phyloP scores from a whole-genome alignment of 2,329 filamentous ascomycete genomes.

The Sarocladiaceae sp. region DNA sequence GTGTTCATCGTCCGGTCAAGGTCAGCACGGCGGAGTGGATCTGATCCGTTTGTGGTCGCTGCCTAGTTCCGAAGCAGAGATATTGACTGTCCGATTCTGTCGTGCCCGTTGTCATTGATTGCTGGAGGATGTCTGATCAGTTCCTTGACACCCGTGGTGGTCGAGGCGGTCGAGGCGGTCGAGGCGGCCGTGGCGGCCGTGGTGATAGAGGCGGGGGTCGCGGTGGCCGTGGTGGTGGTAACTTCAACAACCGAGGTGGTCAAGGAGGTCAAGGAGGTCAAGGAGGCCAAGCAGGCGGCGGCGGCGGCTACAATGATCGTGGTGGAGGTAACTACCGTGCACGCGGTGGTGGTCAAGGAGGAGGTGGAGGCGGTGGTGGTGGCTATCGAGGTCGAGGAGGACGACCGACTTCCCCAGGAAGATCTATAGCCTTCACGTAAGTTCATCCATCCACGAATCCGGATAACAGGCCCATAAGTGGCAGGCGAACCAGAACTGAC shows the following conservation, averaged over 20 bases:
- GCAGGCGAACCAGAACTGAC: background rate
- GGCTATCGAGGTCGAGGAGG: slow-evolving; percentile 14
- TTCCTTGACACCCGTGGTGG: no score
- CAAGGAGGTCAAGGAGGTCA: slow-evolving; percentile 13
- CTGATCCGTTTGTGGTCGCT: no score
- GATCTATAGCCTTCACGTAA: background rate
- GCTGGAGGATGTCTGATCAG: slow-evolving; percentile 5
- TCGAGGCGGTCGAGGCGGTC: slow-evolving; percentile 13
- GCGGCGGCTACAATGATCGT: slow-evolving; percentile 5
- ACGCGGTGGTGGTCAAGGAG: slow-evolving; percentile 15
- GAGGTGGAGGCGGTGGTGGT: slow-evolving; percentile 6
- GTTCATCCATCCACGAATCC: no score
- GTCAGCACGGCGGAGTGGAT: no score
- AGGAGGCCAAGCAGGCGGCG: slow-evolving; percentile 18
- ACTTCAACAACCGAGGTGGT: slow-evolving; percentile 14
- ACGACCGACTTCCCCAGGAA: slow-evolving; percentile 13
- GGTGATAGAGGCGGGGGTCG: slow-evolving; percentile 14
- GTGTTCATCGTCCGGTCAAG: no score
- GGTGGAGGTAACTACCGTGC: slow-evolving; percentile 11
- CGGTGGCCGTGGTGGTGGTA: slow-evolving; percentile 13
- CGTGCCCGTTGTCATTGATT: no score
- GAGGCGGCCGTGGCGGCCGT: slow-evolving; percentile 16
- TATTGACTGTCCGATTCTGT: no score
- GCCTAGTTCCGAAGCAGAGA: background rate
- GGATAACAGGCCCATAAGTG: background rate